These are phyloP conservation scores for Kwoniella botswanensis DNA, from an alignment of 768 basidiomycete species.

Conservation along the genomic window DNA sequence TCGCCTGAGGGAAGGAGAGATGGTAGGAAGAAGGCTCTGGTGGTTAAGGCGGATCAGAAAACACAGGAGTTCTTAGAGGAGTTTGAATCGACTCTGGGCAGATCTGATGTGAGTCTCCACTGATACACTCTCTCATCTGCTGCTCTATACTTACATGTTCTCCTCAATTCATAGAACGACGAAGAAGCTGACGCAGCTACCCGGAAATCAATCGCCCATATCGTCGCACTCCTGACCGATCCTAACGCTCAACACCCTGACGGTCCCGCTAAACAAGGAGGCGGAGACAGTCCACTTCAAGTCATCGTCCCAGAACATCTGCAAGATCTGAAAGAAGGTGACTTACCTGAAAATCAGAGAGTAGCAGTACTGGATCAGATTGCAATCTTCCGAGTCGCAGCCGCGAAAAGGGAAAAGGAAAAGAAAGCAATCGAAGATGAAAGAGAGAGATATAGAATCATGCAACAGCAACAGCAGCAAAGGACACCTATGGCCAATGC, in stretches of 20 bases:
- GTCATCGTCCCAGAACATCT: conserved; percentile 84
- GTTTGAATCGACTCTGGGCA: conserved; percentile 77
- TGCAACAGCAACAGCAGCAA: conserved; percentile 62
- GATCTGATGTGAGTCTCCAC: conserved; percentile 71
- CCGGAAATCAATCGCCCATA: conserved; percentile 62
- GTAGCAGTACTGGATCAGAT: conserved; percentile 95
- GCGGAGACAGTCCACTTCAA: conserved; percentile 35
- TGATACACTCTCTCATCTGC: neutral
- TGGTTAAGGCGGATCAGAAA: conserved; percentile 96
- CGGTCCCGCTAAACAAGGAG: conserved; percentile 15
- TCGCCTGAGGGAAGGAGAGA: conserved; percentile 57
- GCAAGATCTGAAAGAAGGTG: conserved; percentile 93
- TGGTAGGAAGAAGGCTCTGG: conserved; percentile 68
- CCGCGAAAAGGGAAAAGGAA: conserved; percentile 87
- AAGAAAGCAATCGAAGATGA: conserved; percentile 67
- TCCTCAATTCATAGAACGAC: conserved; percentile 65
- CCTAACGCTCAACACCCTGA: conserved; percentile 77
- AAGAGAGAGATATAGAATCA: conserved; percentile 46
- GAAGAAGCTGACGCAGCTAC: conserved; percentile 70
- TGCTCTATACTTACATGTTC: too few relatives aligned
- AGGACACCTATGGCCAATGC: conserved; percentile 15
- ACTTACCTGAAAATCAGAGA: conserved; percentile 89
- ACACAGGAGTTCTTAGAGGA: conserved; percentile 85
- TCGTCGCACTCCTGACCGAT: conserved; percentile 71
- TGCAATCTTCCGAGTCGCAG: conserved; percentile 91